Conservation (phyloP, 1,139 yeast species). For the Geotrichum siamense region DNA sequence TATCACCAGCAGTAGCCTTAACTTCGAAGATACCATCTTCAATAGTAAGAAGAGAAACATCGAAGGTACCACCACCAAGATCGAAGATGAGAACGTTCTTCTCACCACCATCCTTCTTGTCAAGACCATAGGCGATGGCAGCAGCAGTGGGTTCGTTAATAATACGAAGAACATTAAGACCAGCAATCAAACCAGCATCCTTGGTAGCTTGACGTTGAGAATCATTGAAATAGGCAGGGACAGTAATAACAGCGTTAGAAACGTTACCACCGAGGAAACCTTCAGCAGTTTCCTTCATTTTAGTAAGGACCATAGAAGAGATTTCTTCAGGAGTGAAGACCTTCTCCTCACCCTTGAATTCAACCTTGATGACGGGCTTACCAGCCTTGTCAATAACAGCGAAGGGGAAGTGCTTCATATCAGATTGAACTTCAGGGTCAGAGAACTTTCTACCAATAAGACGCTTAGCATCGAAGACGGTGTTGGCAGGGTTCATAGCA, state of each 20-base stretch:
- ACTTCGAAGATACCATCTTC: conserved; percentile 99
- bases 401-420: conserved; percentile 94
- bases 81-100: conserved; percentile 86
- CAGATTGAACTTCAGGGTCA: conserved; percentile 86
- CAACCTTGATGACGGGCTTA: conserved; percentile 85
- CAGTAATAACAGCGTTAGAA: conserved; percentile 86
- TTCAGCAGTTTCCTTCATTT: conserved; percentile 95
- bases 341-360: conserved; percentile 90
- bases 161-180: conserved; percentile 88
- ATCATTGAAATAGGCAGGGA: conserved; percentile 84
- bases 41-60: conserved; percentile 92
- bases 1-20: conserved; percentile 99
- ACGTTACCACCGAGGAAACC: conserved; percentile 81
- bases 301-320: conserved; percentile 89
- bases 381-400: conserved; percentile 80
- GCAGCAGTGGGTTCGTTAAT: conserved; percentile 97
- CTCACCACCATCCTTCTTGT: conserved; percentile 83
- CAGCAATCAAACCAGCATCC: conserved; percentile 95
- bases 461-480: conserved; percentile 96
- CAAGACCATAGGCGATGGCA: conserved; percentile 95
- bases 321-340: conserved; percentile 93
- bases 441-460: conserved; percentile 88
- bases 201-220: conserved; percentile 98
- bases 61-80: conserved; percentile 99
- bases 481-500: conserved; percentile 92